Evolutionary conservation across 371 early-diverging fungal genomes (phyloP).

Genomic region (Rhizopus delemar): DNA sequence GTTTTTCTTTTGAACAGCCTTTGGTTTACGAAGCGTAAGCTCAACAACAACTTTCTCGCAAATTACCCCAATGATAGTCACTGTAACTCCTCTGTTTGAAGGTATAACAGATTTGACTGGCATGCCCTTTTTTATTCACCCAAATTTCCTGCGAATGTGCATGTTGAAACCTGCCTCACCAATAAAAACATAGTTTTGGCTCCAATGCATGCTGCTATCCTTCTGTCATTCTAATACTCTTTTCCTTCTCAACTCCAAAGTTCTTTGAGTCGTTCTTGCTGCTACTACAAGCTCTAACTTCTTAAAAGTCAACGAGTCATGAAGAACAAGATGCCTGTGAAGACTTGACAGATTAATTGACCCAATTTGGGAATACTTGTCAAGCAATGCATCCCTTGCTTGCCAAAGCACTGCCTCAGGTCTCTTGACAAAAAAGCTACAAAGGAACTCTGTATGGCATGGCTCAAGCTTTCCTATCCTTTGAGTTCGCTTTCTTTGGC

Average conservation of each 20-base stretch:
- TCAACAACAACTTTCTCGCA: constrained; percentile 10
- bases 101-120: constrained; percentile 9
- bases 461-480: constrained; percentile 5
- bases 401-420: background rate
- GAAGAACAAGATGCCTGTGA: constrained; percentile 1
- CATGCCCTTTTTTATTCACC: constrained; percentile 1
- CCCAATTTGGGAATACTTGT: background rate
- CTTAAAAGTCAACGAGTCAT: constrained; percentile 5
- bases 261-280: constrained; percentile 4
- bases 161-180: constrained; percentile 20
- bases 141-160: constrained; percentile 13
- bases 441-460: constrained; percentile 2
- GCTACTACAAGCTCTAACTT: constrained; percentile 5
- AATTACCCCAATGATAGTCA: constrained; percentile 11
- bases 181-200: constrained; percentile 12
- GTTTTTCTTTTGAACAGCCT: constrained; percentile 7
- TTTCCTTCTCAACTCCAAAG: constrained; percentile 4
- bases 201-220: constrained; percentile 7
- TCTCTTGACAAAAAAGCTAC: background rate
- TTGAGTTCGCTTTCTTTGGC: constrained; percentile 2
- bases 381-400: constrained; percentile 4
- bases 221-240: constrained; percentile 9
- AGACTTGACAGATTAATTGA: constrained; percentile 1
- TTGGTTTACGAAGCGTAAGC: constrained; percentile 4
- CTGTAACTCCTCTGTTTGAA: constrained; percentile 11